Conservation (phyloP, 116 monocot species). For the Posidonia oceanica region DNA sequence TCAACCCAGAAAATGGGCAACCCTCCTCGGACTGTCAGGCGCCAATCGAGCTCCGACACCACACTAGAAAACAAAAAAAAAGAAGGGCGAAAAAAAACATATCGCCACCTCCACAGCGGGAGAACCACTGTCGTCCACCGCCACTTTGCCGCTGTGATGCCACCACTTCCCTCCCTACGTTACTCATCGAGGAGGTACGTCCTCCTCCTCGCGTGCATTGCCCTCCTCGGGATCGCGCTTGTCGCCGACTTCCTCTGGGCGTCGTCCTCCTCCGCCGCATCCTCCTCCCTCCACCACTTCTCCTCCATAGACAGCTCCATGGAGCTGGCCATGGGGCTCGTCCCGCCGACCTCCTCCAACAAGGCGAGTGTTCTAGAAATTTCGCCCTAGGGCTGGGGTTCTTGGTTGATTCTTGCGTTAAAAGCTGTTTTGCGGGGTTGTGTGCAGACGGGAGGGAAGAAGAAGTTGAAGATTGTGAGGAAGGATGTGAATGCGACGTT, state of each 20-base stretch:
- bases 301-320: constrained; percentile 23
- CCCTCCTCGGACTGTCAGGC: too few species aligned
- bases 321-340: background rate
- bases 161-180: too few species aligned
- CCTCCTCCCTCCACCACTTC: constrained; percentile 25
- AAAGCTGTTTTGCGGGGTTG: background rate
- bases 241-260: constrained; percentile 81
- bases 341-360: background rate
- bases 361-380: constrained; percentile 14
- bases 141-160: too few species aligned
- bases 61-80: too few species aligned
- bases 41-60: too few species aligned
- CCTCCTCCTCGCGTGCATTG: constrained; percentile 42
- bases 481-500: constrained; percentile 50
- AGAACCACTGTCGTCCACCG: too few species aligned
- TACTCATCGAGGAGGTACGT: constrained; percentile 28
- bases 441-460: background rate
- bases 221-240: constrained; percentile 56
- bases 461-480: background rate
- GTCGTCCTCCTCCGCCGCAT: constrained; percentile 30
- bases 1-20: too few species aligned
- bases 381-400: background rate
- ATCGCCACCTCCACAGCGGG: too few species aligned
- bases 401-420: background rate
- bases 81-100: too few species aligned